phyloP scores from a whole-genome alignment of 306 rosid genomes.

The cucumber (Cucumis sativus) region Cucumber_9930_V3 NC_026659.2:18449501-18450000 shows the following conservation, averaged over 20 bases:
- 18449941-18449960: slow-evolving; percentile 23
- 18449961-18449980: slow-evolving; percentile 37
- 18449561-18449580: neutral
- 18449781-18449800: slow-evolving; percentile 30
- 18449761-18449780: slow-evolving; percentile 54
- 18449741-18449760: slow-evolving; percentile 39
- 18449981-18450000: slow-evolving; percentile 25
- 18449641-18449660: neutral
- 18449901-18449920: slow-evolving; percentile 87
- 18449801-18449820: slow-evolving; percentile 54
- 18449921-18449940: slow-evolving; percentile 38
- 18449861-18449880: slow-evolving; percentile 26
- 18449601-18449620: neutral
- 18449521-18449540: neutral
- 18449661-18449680: neutral
- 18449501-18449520: neutral
- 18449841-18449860: slow-evolving; percentile 45
- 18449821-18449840: slow-evolving; percentile 56
- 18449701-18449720: slow-evolving; percentile 8
- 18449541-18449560: neutral
- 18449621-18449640: neutral
- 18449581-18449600: neutral
- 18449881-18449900: slow-evolving; percentile 53
- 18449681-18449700: neutral
- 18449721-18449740: slow-evolving; percentile 28